Percentiles rank a stretch among this genome's conserved stretches.
phyloP scores from a whole-genome alignment of 2,329 filamentous ascomycete species.

The Diatrype stigma region DNA sequence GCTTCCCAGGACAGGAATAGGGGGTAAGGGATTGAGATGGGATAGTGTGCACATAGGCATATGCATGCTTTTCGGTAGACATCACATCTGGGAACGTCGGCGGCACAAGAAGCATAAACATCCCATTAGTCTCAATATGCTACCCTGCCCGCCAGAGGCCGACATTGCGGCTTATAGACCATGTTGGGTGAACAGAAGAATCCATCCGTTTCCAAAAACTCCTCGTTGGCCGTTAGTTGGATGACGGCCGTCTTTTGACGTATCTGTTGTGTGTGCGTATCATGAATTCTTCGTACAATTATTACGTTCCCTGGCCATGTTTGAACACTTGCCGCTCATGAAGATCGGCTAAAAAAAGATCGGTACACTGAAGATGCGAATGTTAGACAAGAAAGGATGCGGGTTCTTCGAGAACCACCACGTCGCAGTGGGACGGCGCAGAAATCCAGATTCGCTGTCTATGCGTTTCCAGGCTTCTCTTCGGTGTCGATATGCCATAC shows the following conservation, averaged over 20 bases:
- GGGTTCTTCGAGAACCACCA: constrained; percentile 4
- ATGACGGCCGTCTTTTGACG: constrained; percentile 18
- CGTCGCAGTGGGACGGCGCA: constrained; percentile 1
- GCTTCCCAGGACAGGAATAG: no score
- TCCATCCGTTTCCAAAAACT: constrained; percentile 21
- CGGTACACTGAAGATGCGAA: constrained; percentile 22
- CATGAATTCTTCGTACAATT: constrained; percentile 26
- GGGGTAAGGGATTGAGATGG: background rate
- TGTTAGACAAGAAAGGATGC: constrained; percentile 18
- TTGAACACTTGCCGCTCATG: constrained; percentile 17
- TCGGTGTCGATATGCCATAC: constrained; percentile 98
- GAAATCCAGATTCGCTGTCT: constrained; percentile 15
- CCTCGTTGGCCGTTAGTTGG: constrained; percentile 22
- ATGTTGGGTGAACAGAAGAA: constrained; percentile 14
- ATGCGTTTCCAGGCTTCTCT: constrained; percentile 82
- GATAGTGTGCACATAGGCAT: background rate
- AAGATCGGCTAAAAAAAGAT: constrained; percentile 13
- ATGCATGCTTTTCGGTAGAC: background rate
- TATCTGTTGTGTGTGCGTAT: constrained; percentile 18
- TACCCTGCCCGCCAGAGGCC: constrained; percentile 6
- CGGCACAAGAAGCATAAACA: background rate
- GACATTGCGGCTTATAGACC: constrained; percentile 12
- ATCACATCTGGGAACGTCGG: background rate
- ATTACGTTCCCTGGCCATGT: constrained; percentile 25
- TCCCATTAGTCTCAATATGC: background rate